These are phyloP conservation scores for Diaporthe sp. DNA, from an alignment of 2,329 filamentous ascomycete genomes.

Conservation along the genomic window DNA sequence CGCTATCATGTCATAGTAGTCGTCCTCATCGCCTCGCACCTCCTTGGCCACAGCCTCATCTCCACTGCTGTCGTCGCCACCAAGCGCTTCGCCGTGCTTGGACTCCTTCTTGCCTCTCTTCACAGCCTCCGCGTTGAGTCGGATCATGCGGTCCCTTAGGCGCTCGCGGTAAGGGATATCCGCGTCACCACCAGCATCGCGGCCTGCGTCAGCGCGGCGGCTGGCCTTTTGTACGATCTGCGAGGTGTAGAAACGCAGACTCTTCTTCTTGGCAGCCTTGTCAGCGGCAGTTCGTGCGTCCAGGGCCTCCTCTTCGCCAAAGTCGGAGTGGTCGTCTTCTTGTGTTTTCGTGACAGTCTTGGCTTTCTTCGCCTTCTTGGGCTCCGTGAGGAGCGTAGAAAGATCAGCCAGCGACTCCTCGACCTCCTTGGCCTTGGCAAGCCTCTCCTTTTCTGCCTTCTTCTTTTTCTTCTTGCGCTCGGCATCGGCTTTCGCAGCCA, in stretches of 20 bases:
- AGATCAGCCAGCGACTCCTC: constrained; percentile 78
- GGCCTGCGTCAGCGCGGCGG: constrained; percentile 79
- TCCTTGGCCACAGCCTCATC: constrained; percentile 70
- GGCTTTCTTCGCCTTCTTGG: constrained; percentile 55
- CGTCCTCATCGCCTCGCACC: constrained; percentile 67
- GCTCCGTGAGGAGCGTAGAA: constrained; percentile 66
- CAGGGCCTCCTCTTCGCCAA: constrained; percentile 88
- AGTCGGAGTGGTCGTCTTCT: constrained; percentile 80
- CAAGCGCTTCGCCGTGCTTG: constrained; percentile 73
- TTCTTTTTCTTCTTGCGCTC: constrained; percentile 49
- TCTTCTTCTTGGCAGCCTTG: constrained; percentile 91
- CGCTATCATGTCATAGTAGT: constrained; percentile 92
- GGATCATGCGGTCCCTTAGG: constrained; percentile 83
- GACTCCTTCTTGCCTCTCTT: constrained; percentile 77
- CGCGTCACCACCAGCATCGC: constrained; percentile 80
- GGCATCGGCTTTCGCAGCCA: constrained; percentile 29
- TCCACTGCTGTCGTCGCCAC: constrained; percentile 71
- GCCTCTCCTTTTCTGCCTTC: constrained; percentile 49
- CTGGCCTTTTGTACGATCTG: constrained; percentile 96
- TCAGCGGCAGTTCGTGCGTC: constrained; percentile 83
- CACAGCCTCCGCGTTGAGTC: constrained; percentile 90
- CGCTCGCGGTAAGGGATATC: constrained; percentile 92
- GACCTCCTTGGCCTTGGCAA: constrained; percentile 64
- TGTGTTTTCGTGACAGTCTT: constrained; percentile 47
- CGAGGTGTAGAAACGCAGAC: constrained; percentile 95